Base-by-base conservation (phyloP, 2,329 filamentous ascomycete species). In the Beauveria sp. region DNA sequence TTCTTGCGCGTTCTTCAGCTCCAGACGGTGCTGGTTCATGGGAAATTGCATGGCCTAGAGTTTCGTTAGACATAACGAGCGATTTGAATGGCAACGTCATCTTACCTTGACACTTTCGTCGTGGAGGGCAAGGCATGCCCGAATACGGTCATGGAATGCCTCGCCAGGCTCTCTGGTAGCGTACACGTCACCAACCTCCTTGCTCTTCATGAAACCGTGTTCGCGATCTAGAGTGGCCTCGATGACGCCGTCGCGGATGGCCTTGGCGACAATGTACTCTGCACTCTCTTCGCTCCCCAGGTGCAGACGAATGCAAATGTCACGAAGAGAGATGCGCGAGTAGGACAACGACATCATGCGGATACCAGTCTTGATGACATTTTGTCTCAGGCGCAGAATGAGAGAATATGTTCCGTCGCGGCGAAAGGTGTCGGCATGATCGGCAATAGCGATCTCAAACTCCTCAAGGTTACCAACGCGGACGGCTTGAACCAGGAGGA, bases 331-430 rank as follows among this genome's bases (percentile, higher is more conserved):
- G 70, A 99, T 99, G 64, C 93, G 90, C 63, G 93, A 96, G 80
- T 99, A 99, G 22, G 92, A 96, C 65, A 99, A 81, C 46, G 93
- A 97, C 85, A 99, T 96, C 92, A 97, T 97, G 68, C 94, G 91
- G 65, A 99, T 96, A 66, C 94, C 94, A 3, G 94, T 99, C 82
- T 96, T 96, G 85, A 99, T 97, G 71, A 99, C 94, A 72, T 99
- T 99, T 77, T 99, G 94, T 68, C 94, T 88, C 64, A 99, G 83
- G 64, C 94, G 92, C 65, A 97, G 84, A 69, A 97, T 96, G 62
- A 99, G 82, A 12, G 92, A 96, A 79, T 97, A 97, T 22, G 93
- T 97, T 61, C 91, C 91, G 72, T 99, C 94, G 66, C 89, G 88
- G 70, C 91, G 89, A 86, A 97, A 99, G 12, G 87, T 88, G 50